Conservation (phyloP, 225 moss, liverwort and hornwort genomes). For the Asterella californica region DNA sequence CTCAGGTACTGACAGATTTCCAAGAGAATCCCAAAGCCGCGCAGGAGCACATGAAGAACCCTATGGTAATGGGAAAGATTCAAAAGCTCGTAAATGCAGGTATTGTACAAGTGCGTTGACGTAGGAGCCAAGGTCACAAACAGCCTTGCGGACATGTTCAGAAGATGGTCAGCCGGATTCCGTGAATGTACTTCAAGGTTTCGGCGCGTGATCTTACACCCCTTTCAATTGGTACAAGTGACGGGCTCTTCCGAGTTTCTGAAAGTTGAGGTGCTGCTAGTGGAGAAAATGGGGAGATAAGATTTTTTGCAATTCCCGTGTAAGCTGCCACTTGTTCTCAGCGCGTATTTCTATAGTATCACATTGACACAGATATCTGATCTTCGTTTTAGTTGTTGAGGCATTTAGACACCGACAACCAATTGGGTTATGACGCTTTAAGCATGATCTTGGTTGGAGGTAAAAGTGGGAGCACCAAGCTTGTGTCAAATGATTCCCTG, state of each 20-base stretch:
- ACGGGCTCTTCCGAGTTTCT: constrained; percentile 6
- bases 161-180: constrained; percentile 9
- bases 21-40: constrained; percentile 95
- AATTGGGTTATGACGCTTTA: neutral
- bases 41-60: constrained; percentile 98
- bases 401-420: constrained; percentile 7
- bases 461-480: constrained; percentile 2
- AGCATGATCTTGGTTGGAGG: constrained; percentile 14
- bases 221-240: neutral
- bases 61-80: constrained; percentile 95
- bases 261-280: neutral
- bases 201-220: neutral
- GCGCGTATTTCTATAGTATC: constrained; percentile 18
- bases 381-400: constrained; percentile 15
- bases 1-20: constrained; percentile 85
- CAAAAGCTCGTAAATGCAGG: constrained; percentile 99
- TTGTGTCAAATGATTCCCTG: constrained; percentile 5
- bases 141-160: constrained; percentile 1
- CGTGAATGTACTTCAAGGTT: neutral
- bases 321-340: constrained; percentile 11
- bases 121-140: neutral
- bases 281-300: neutral
- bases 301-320: constrained; percentile 14
- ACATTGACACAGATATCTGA: constrained; percentile 21
- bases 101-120: constrained; percentile 95